A percentile compares a stretch with the other conserved stretches of the same genome.
phyloP scores from a whole-genome alignment of 169 alveolate genomes.

The Plasmodium vivax region DNA sequence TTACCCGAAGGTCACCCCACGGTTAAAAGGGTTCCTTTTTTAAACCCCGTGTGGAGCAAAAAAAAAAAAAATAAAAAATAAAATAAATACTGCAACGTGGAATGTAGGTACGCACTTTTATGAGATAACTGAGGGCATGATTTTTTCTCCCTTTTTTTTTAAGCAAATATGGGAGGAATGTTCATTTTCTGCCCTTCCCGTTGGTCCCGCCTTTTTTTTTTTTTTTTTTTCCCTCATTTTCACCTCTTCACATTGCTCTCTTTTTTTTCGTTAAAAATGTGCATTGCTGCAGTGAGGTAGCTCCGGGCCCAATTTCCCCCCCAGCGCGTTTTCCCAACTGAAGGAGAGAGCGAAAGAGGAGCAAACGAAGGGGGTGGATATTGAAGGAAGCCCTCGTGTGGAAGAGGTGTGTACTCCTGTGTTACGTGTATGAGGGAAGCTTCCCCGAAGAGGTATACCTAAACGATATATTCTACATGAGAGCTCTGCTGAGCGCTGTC shows the following conservation, averaged over 20 bases:
- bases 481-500: neutral
- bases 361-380: neutral
- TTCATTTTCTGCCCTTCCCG: neutral
- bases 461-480: conserved; percentile 11
- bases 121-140: neutral
- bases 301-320: neutral
- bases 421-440: neutral
- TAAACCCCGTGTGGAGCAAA: neutral
- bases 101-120: neutral
- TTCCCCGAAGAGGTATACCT: neutral
- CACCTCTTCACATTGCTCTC: neutral
- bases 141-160: neutral
- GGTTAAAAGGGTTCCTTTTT: neutral
- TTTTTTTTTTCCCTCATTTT: neutral
- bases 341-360: neutral
- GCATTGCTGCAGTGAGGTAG: neutral
- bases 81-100: neutral
- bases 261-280: neutral
- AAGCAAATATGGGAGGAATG: neutral
- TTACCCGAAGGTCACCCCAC: neutral
- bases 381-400: neutral
- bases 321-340: neutral
- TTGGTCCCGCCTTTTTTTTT: neutral
- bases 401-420: neutral
- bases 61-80: neutral